A percentile compares a stretch with the other conserved stretches of the same genome.
phyloP scores from a whole-genome alignment of 2,329 filamentous ascomycete species.

The Didymella segeticola region DNA sequence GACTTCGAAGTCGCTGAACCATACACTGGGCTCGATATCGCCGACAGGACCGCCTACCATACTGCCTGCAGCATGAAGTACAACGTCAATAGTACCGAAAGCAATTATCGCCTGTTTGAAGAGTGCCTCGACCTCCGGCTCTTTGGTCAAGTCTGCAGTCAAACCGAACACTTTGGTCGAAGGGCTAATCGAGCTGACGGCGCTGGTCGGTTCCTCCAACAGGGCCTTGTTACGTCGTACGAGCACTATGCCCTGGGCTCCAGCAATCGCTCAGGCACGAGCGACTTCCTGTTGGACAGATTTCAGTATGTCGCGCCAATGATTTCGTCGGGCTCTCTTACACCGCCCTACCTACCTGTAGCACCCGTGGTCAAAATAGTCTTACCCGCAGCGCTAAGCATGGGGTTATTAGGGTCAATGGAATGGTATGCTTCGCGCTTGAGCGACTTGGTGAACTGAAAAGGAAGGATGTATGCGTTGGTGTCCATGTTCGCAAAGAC shows the following conservation, averaged over 20 bases:
- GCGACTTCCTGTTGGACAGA: constrained; percentile 26
- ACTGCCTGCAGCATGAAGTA: constrained; percentile 26
- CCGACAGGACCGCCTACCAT: constrained; percentile 7
- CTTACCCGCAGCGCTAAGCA: constrained; percentile 25
- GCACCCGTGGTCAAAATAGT: constrained; percentile 31
- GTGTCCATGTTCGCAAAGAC: too few species aligned
- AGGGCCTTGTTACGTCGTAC: constrained; percentile 28
- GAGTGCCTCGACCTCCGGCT: constrained; percentile 23
- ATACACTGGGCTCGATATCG: constrained; percentile 9
- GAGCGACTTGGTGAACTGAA: constrained; percentile 25
- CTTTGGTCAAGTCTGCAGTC: constrained; percentile 28
- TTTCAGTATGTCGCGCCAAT: not conserved
- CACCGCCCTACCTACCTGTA: constrained; percentile 27
- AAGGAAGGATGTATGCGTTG: constrained; percentile 22
- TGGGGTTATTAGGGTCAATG: constrained; percentile 22
- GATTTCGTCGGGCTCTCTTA: not conserved
- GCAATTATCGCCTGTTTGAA: constrained; percentile 19
- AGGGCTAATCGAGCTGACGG: constrained; percentile 20
- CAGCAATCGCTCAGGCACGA: constrained; percentile 33
- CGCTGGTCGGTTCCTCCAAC: constrained; percentile 22
- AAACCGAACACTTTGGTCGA: constrained; percentile 27
- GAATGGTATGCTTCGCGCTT: constrained; percentile 27
- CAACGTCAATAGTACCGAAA: constrained; percentile 23
- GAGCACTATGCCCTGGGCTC: constrained; percentile 33
- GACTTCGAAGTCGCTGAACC: constrained; percentile 24